Percentiles rank a stretch among this genome's conserved stretches.
phyloP scores from a whole-genome alignment of 176 grass and related monocot genomes.

The Ampelocalamus luodianensis region DNA sequence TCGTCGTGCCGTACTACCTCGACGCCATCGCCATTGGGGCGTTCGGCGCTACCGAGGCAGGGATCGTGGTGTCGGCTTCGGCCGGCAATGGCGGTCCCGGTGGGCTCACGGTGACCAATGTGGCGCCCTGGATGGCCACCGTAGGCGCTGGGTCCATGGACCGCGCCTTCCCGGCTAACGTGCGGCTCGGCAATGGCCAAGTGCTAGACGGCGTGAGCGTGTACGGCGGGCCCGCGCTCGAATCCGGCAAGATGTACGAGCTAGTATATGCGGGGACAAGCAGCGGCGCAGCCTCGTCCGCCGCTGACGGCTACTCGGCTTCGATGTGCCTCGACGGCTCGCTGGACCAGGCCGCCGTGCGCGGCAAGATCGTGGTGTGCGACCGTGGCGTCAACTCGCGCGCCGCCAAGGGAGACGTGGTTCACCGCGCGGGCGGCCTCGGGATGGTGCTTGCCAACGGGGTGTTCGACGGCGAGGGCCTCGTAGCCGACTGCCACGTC shows the following conservation, averaged over 20 bases:
- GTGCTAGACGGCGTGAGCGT: constrained; percentile 81
- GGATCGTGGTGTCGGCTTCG: constrained; percentile 87
- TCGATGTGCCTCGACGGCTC: constrained; percentile 91
- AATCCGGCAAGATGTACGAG: constrained; percentile 65
- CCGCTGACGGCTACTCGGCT: constrained; percentile 71
- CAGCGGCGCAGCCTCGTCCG: constrained; percentile 36
- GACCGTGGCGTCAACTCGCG: constrained; percentile 90
- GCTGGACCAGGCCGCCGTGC: constrained; percentile 62
- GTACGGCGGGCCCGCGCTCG: constrained; percentile 72
- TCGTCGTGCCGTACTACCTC: constrained; percentile 88
- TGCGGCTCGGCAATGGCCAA: constrained; percentile 67
- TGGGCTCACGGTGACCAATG: constrained; percentile 84
- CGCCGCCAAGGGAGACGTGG: constrained; percentile 84
- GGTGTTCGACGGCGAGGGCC: constrained; percentile 88
- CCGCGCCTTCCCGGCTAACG: constrained; percentile 86
- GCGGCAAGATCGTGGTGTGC: constrained; percentile 80
- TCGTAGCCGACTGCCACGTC: constrained; percentile 92
- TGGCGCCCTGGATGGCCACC: constrained; percentile 88
- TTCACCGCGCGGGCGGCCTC: constrained; percentile 61
- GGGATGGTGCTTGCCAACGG: constrained; percentile 96
- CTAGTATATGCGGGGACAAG: constrained; percentile 67
- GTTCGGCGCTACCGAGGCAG: constrained; percentile 80
- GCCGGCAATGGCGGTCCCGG: constrained; percentile 90
- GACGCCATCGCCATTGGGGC: constrained; percentile 92
- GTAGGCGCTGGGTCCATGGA: constrained; percentile 96